Base-by-base conservation (phyloP, 2,329 filamentous ascomycete genomes). In the Anisogramma anomala region DNA sequence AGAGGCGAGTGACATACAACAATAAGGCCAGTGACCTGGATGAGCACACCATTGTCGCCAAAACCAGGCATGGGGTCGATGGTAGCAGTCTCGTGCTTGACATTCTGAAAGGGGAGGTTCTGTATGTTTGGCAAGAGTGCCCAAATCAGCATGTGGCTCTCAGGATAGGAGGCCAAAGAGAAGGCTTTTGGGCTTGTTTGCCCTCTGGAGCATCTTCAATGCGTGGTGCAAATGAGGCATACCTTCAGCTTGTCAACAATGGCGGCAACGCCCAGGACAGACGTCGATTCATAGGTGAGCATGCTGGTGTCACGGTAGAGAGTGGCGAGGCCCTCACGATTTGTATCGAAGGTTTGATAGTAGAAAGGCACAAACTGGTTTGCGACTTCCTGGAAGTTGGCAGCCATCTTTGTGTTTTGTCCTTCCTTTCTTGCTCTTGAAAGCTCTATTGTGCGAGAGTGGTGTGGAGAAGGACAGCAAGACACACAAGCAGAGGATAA, bases 281-380 rank as follows among this genome's bases (percentile, higher is more conserved):
- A 68, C 20, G 60, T 52, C 34, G 64, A 69, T 64, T 85, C 81
- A 53, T 84, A 85, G 32, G 81, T 84, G 62, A 85, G 71, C 77
- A 84, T 84, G 30, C 82, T 85, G 33, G 74, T 58, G 17, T 74
- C 67, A 56, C 77, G 72, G 65, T 86, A 86, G 61, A 85, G 77
- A 40, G 64, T 56, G 19, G 62, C 66, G 39, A 86, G 67, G 35
- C 60, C 55, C 30, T 56, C 54, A 47, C 80, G 72, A 59, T 79
- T 67, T 45, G 52, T 49, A 58, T 84, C 80, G 61, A 86, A 84
- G 43, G 74, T 77, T 52, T 76, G 65, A 68, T 84, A 85, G 71
- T 85, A 86, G 31, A 35, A 48, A 17, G 41, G 43, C 43, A 45
- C 44, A 23, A 48, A 48, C 33, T 49, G 44, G 39, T 36, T 47